These are phyloP conservation scores for Glarea lozoyensis DNA, from an alignment of 495 filamentous ascomycete species.

Conservation along the genomic window DNA sequence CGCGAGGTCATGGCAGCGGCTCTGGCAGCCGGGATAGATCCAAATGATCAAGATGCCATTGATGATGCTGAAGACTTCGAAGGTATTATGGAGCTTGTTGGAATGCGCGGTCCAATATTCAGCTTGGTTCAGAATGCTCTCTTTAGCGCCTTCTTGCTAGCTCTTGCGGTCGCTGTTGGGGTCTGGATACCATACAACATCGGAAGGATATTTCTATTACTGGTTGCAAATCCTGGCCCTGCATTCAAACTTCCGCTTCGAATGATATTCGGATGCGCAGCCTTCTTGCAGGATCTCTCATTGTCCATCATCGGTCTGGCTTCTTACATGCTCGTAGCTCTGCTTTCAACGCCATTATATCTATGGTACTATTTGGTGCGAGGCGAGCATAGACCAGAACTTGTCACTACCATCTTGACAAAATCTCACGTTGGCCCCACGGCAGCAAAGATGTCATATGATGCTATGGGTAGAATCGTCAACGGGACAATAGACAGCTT, in stretches of 20 bases:
- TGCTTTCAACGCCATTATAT: constrained; percentile 6
- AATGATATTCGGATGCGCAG: constrained; percentile 59
- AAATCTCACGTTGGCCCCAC: neutral
- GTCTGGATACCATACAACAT: constrained; percentile 88
- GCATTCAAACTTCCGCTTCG: constrained; percentile 62
- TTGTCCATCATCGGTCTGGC: constrained; percentile 27
- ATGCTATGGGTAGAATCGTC: constrained; percentile 12
- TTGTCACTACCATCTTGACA: neutral
- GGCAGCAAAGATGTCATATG: constrained; percentile 8
- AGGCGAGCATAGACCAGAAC: no score
- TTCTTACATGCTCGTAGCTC: constrained; percentile 10
- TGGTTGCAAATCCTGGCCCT: constrained; percentile 67
- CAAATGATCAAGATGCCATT: constrained; percentile 48
- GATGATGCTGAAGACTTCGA: constrained; percentile 97
- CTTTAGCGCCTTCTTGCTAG: constrained; percentile 85
- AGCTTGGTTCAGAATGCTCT: constrained; percentile 89
- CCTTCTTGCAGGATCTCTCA: constrained; percentile 47
- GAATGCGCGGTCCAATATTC: constrained; percentile 87
- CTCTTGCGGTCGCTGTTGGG: constrained; percentile 71
- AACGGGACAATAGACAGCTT: constrained; percentile 9
- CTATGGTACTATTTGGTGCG: constrained; percentile 5
- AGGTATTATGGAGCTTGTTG: constrained; percentile 90
- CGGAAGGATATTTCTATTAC: constrained; percentile 73
- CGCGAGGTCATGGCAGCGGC: constrained; percentile 21
- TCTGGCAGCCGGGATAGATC: constrained; percentile 29